These are phyloP conservation scores for Boletellus deceptivus DNA, from an alignment of 1,284 basidiomycete genomes.

Conservation along the genomic window DNA sequence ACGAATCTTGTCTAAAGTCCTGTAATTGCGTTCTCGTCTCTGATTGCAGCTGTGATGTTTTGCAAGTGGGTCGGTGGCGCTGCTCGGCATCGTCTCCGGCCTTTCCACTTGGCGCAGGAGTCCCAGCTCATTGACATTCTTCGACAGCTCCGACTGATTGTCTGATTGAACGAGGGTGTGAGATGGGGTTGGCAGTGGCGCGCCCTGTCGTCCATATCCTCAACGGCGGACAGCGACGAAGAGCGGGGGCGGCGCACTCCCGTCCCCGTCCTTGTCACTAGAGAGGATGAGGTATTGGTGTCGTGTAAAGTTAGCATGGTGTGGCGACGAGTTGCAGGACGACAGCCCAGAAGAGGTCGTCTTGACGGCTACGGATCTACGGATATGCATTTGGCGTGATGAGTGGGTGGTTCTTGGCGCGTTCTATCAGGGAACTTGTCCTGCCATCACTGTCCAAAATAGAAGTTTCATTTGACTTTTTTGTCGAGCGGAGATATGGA, in stretches of 20 bases:
- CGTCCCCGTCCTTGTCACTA: neutral
- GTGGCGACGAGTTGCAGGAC: conserved; percentile 36
- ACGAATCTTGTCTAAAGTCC: neutral
- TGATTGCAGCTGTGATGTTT: conserved; percentile 2
- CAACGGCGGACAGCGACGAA: conserved; percentile 21
- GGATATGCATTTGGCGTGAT: conserved; percentile 35
- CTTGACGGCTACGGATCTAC: conserved; percentile 38
- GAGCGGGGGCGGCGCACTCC: conserved; percentile 27
- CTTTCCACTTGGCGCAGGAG: conserved; percentile 5
- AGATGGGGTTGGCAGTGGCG: conserved; percentile 19
- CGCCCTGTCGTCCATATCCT: neutral
- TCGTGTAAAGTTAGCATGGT: conserved; percentile 20
- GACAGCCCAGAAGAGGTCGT: conserved; percentile 39
- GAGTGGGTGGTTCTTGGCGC: conserved; percentile 17
- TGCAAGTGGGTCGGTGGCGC: conserved; percentile 1
- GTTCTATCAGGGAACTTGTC: conserved; percentile 20
- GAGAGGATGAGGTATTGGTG: conserved; percentile 27
- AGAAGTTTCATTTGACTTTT: no score
- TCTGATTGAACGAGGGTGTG: neutral
- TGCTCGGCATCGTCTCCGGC: conserved; percentile 16
- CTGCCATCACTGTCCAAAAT: no score
- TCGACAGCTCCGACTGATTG: neutral
- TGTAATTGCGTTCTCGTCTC: neutral
- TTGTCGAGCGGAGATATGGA: no score
- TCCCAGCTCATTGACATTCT: neutral